phyloP scores from a whole-genome alignment of 2,329 filamentous ascomycete species.

The Capronia coronata region DNA sequence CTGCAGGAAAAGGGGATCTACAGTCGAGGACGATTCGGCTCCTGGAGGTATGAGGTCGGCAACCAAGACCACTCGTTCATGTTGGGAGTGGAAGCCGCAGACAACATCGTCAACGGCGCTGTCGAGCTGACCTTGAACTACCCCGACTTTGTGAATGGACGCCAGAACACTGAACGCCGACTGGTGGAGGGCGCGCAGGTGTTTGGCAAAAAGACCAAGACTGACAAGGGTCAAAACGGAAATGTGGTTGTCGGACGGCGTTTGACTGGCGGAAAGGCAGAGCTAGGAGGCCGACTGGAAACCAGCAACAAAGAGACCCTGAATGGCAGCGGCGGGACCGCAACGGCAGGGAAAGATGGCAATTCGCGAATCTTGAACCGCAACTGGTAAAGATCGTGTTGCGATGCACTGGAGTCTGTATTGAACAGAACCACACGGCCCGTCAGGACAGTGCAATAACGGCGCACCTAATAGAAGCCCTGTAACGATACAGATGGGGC shows the following conservation, averaged over 20 bases:
- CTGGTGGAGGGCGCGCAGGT: conserved; percentile 56
- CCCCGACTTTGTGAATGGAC: conserved; percentile 85
- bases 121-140: conserved; percentile 93
- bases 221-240: conserved; percentile 6
- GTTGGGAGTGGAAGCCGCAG: conserved; percentile 88
- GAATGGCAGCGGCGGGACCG: conserved; percentile 14
- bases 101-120: conserved; percentile 81
- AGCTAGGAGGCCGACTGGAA: conserved; percentile 24
- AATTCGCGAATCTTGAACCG: conserved; percentile 16
- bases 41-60: conserved; percentile 94
- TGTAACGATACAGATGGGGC: neutral
- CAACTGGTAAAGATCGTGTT: conserved; percentile 3
- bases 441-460: no score
- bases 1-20: conserved; percentile 86
- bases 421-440: neutral
- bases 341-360: conserved; percentile 14
- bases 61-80: conserved; percentile 99
- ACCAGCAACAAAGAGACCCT: conserved; percentile 16
- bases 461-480: neutral
- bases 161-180: conserved; percentile 57
- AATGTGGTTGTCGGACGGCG: conserved; percentile 24
- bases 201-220: conserved; percentile 43
- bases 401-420: neutral
- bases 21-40: conserved; percentile 93
- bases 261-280: conserved; percentile 27